These are phyloP conservation scores for Kluyveromyces lactis DNA, from an alignment of 805 yeast species.

Conservation along the genomic window DNA sequence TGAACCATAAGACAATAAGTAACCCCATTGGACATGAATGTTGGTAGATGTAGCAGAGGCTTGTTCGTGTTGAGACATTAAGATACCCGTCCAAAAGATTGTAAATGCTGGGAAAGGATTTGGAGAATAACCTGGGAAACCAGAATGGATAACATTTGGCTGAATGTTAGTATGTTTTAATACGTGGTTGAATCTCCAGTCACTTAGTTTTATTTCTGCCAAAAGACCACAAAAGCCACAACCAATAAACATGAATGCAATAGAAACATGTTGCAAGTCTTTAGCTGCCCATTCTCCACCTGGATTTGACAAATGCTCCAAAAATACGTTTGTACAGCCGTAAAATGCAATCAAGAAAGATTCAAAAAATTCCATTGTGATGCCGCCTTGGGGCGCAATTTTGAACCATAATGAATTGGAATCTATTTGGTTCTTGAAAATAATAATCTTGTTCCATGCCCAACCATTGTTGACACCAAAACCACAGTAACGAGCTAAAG, in stretches of 20 bases:
- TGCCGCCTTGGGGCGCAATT: constrained; percentile 34
- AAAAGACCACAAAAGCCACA: constrained; percentile 87
- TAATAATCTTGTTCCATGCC: constrained; percentile 72
- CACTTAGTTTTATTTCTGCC: constrained; percentile 56
- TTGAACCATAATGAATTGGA: constrained; percentile 21
- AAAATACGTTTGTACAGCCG: constrained; percentile 81
- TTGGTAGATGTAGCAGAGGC: constrained; percentile 68
- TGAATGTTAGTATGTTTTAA: constrained; percentile 23
- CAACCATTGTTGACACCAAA: constrained; percentile 67
- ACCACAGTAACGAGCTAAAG: constrained; percentile 86
- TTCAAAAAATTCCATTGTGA: constrained; percentile 84
- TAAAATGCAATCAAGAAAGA: constrained; percentile 73
- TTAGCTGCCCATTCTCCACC: constrained; percentile 86
- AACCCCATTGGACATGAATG: constrained; percentile 92
- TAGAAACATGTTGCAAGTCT: constrained; percentile 83
- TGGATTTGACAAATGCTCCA: constrained; percentile 75
- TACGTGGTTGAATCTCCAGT: constrained; percentile 49
- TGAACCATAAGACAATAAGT: constrained; percentile 72
- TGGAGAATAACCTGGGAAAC: constrained; percentile 73
- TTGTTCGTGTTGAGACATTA: constrained; percentile 94
- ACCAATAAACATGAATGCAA: constrained; percentile 87
- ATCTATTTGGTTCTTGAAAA: constrained; percentile 21
- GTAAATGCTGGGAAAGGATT: constrained; percentile 93
- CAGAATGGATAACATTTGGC: constrained; percentile 23
- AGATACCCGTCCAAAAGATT: constrained; percentile 90